phyloP scores from a whole-genome alignment of 768 basidiomycete species.

The Pisolithus orientalis region DNA sequence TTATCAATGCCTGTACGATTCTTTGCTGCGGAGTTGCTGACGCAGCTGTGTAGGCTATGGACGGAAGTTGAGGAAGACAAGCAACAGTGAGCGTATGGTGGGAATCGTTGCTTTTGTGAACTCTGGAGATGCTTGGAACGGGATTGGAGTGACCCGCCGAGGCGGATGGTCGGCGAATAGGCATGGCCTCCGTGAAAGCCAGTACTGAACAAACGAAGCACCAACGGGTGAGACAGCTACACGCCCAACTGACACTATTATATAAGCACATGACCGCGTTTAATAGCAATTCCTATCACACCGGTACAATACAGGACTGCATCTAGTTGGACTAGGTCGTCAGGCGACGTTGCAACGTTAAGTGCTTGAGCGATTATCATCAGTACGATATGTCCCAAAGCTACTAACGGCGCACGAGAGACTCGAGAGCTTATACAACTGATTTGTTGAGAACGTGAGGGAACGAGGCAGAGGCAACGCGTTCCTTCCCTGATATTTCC shows the following conservation, averaged over 20 bases:
- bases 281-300: too few species aligned
- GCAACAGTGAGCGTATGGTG: conserved; percentile 34
- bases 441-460: too few species aligned
- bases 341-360: too few species aligned
- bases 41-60: conserved; percentile 31
- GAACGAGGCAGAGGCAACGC: too few species aligned
- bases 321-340: too few species aligned
- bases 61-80: conserved; percentile 27
- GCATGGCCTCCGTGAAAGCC: conserved; percentile 30
- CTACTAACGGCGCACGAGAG: too few species aligned
- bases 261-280: conserved; percentile 11
- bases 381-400: too few species aligned
- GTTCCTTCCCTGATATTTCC: too few species aligned
- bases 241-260: conserved; percentile 12
- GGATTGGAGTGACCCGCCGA: conserved; percentile 37
- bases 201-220: conserved; percentile 10
- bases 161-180: conserved; percentile 59
- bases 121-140: conserved; percentile 36
- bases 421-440: too few species aligned
- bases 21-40: conserved; percentile 67
- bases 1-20: conserved; percentile 74
- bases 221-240: conserved; percentile 3
- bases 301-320: too few species aligned
- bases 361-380: too few species aligned
- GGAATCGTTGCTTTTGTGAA: conserved; percentile 61